Conservation (phyloP, 192 early-diverging fungal species). For the Rhizoclosmatium sp. region DNA sequence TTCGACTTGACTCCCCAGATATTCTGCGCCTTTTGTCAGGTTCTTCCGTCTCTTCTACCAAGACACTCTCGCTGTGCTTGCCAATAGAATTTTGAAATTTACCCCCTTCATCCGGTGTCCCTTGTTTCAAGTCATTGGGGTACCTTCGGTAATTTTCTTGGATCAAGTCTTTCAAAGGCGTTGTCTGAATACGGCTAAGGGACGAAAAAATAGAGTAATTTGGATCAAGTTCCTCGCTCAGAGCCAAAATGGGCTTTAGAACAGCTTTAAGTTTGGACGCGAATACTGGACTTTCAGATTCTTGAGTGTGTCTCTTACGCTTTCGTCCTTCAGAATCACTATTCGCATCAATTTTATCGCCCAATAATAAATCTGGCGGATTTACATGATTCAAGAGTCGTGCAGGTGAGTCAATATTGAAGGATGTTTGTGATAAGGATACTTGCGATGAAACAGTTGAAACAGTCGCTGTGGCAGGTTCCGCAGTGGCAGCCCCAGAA, state of each 20-base stretch:
- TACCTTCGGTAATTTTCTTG: neutral
- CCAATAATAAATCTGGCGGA: neutral
- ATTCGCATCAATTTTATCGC: neutral
- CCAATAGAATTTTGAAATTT: neutral
- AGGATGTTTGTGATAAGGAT: neutral
- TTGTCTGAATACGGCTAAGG: neutral
- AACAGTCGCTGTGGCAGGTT: neutral
- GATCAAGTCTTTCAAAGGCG: neutral
- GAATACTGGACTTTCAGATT: neutral
- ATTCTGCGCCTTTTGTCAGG: neutral
- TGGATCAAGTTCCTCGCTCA: neutral
- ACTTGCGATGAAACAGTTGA: neutral
- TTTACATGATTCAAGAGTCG: neutral
- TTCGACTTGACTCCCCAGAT: neutral
- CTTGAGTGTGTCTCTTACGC: neutral
- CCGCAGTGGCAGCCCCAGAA: neutral
- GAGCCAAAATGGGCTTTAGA: neutral
- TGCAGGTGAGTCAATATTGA: neutral
- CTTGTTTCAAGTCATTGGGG: neutral
- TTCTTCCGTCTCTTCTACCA: neutral
- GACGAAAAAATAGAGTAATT: too few species aligned
- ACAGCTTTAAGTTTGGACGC: neutral
- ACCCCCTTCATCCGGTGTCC: neutral
- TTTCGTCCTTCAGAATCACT: neutral
- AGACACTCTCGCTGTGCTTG: neutral